These are phyloP conservation scores for Trichoderma sp. DNA, from an alignment of 2,329 filamentous ascomycete genomes.

Conservation along the genomic window DNA sequence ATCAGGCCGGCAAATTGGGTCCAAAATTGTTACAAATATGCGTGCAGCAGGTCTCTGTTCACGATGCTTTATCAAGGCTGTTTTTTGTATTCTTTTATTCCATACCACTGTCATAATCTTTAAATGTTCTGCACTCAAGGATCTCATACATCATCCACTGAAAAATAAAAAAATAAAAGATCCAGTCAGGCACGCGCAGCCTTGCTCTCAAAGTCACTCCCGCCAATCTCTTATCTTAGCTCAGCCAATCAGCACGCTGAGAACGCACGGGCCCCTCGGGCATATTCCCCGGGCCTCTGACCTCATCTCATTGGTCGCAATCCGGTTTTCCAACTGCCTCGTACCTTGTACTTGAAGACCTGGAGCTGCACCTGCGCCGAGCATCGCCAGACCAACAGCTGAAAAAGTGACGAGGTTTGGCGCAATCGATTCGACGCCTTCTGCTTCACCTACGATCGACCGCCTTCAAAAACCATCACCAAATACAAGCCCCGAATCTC, in stretches of 20 bases:
- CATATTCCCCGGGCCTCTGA: constrained; percentile 18
- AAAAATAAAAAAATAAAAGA: neutral
- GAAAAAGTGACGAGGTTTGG: constrained; percentile 2
- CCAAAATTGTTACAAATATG: neutral
- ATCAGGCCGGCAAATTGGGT: neutral
- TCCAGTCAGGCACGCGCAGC: neutral
- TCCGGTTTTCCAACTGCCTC: neutral
- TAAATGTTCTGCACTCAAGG: neutral
- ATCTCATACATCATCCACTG: neutral
- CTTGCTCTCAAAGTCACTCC: neutral
- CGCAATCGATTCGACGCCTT: neutral
- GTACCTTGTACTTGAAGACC: constrained; percentile 11
- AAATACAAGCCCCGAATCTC: neutral
- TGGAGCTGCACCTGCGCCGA: constrained; percentile 11
- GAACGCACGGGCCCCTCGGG: constrained; percentile 14
- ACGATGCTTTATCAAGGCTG: neutral
- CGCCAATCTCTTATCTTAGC: constrained; percentile 1
- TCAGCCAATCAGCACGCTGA: neutral
- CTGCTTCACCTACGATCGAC: neutral
- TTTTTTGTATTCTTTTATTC: neutral
- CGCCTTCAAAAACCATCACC: neutral
- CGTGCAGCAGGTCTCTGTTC: neutral
- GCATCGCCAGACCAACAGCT: constrained; percentile 17
- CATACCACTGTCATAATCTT: neutral
- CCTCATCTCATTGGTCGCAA: constrained; percentile 24